Percentiles rank a stretch among this genome's conserved stretches.
phyloP scores from a whole-genome alignment of 306 rosid species.

The Gastrolobium villosum region DNA sequence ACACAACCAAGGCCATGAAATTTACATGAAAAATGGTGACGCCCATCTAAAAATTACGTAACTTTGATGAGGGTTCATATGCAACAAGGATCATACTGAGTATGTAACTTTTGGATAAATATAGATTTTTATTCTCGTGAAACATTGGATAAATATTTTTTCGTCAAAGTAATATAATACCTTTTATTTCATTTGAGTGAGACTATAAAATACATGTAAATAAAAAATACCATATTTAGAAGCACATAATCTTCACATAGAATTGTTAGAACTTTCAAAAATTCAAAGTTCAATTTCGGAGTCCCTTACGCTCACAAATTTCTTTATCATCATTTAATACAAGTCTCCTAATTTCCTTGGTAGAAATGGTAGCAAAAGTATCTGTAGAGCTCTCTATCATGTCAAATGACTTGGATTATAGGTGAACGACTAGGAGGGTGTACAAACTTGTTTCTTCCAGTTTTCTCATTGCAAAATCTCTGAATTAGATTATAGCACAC shows the following conservation, averaged over 20 bases:
- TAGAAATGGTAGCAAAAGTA: conserved; percentile 35
- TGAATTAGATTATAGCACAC: conserved; percentile 55
- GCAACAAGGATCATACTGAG: conserved; percentile 53
- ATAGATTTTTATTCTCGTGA: no score
- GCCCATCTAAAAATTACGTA: conserved; percentile 46
- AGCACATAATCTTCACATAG: conserved; percentile 28
- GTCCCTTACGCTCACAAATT: conserved; percentile 43
- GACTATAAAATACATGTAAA: neutral
- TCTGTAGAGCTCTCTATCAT: conserved; percentile 45
- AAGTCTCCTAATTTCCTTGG: conserved; percentile 54
- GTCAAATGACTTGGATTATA: conserved; percentile 35
- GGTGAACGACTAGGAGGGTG: conserved; percentile 39
- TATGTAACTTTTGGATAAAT: no score
- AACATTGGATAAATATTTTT: no score
- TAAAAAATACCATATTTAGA: neutral
- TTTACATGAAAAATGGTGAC: conserved; percentile 43
- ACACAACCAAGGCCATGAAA: conserved; percentile 32
- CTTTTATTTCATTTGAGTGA: neutral
- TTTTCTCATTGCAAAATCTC: conserved; percentile 43
- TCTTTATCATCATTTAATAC: conserved; percentile 43
- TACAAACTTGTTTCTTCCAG: conserved; percentile 31
- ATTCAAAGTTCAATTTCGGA: conserved; percentile 10
- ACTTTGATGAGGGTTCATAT: conserved; percentile 52
- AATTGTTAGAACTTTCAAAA: conserved; percentile 17
- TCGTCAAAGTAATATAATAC: no score